Percentiles rank a stretch among this genome's conserved stretches.
phyloP scores from a whole-genome alignment of 352 stramenopile genomes.

The Phytophthora podocarpi region DNA sequence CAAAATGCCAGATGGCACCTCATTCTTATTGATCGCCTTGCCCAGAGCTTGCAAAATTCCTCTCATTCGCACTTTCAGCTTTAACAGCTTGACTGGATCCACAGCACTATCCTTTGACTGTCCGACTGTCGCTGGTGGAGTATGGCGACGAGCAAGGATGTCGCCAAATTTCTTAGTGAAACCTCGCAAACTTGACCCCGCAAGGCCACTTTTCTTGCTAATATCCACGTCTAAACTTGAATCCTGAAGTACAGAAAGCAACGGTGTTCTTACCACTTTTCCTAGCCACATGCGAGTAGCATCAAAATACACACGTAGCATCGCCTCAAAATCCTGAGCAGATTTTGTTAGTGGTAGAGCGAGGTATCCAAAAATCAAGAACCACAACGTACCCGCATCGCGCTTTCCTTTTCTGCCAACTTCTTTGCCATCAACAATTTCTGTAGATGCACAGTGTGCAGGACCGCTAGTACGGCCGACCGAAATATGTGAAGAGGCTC shows the following conservation, averaged over 20 bases:
- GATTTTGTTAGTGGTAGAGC: conserved; percentile 8
- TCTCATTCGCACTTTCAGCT: conserved; percentile 66
- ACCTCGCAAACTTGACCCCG: conserved; percentile 36
- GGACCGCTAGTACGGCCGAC: conserved; percentile 37
- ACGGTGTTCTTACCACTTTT: conserved; percentile 45
- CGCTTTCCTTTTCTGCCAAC: conserved; percentile 43
- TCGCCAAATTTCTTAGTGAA: conserved; percentile 54
- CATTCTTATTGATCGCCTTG: conserved; percentile 53
- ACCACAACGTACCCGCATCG: conserved; percentile 25
- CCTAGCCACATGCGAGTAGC: conserved; percentile 66
- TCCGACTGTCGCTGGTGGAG: background rate
- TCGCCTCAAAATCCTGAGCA: conserved; percentile 59
- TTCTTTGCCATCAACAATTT: conserved; percentile 42
- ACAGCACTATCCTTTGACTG: conserved; percentile 1
- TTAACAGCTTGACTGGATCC: conserved; percentile 41
- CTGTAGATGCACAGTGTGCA: conserved; percentile 32
- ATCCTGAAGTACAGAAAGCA: conserved; percentile 67
- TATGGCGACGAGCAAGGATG: conserved; percentile 37
- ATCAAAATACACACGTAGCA: conserved; percentile 72
- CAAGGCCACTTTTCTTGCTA: conserved; percentile 27
- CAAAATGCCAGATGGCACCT: conserved; percentile 58
- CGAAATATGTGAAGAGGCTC: conserved; percentile 50
- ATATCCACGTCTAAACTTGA: conserved; percentile 54
- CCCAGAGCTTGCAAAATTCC: conserved; percentile 54
- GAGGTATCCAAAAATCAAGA: background rate